Evolutionary conservation across 2,329 filamentous ascomycete species (phyloP), one percentile per base, ranked within the genome.

Genomic region (Calonectria fujianensis): DNA sequence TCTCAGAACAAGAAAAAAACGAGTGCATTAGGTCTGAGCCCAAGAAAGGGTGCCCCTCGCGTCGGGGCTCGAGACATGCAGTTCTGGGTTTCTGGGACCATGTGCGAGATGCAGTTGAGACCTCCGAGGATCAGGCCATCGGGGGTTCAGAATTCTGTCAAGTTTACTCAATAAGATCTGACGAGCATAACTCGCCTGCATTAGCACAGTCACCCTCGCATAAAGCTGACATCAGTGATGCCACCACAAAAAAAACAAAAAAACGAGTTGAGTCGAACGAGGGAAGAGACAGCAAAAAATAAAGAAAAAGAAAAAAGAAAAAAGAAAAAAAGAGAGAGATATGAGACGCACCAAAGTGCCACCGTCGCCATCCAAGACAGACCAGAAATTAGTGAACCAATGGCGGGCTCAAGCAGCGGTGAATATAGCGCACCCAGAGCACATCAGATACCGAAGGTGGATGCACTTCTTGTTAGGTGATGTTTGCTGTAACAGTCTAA

Each of bases 21-120:
- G 72, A 68, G 54, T 73, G 75, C 70, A 59, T 75, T 59, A 31
- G 74, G 78, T 78, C 77, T 78, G 73, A 72, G 74, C 65, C 57
- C 73, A 66, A 69, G 32, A 75, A 51, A 72, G 69, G 65, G 66
- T 66, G 70, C 48, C 71, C 70, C 70, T 76, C 75, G 70, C 66
- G 52, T 74, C 74, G 63, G 54, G 35, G 29, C 35, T 32, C 73
- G 31, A 76, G 69, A 74, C 73, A 63, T 32, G 20, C 41, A 52
- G 35, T 70, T 66, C 70, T 50, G 54, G 65, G 66, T 71, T 51
- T 57, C 51, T 64, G 76, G 67, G 65, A 41, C 64, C 50, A 69
- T 74, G 71, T 76, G 70, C 67, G 45, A 75, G 72, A 67, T 61
- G 51, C 65, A 63, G 68, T 39, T 72, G 71, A 72, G 59, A 70